Evolutionary conservation across 2,329 filamentous ascomycete genomes (phyloP).

Genomic region (Fusarium sp.): DNA sequence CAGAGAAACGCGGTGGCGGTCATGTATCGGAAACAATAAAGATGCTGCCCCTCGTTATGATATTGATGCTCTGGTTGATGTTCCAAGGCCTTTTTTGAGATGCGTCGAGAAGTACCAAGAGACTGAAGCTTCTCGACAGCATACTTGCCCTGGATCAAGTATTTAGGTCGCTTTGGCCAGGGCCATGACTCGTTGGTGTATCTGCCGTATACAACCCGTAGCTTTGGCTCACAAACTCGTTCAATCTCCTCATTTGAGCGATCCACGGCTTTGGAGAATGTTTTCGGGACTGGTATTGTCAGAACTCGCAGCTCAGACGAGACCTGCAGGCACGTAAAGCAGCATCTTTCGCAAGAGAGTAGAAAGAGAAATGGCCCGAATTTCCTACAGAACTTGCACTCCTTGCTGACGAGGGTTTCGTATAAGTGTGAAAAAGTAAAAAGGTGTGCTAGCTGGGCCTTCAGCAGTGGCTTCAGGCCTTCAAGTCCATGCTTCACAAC

Average conservation of each 20-base stretch:
- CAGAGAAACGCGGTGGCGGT: slow-evolving; percentile 10
- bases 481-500: slow-evolving; percentile 1
- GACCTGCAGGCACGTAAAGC: slow-evolving; percentile 27
- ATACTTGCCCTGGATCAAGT: neutral
- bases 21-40: slow-evolving; percentile 29
- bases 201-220: slow-evolving; percentile 16
- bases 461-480: slow-evolving; percentile 22
- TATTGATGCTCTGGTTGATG: slow-evolving; percentile 1
- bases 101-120: neutral
- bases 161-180: slow-evolving; percentile 16
- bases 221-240: neutral
- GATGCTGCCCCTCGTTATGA: neutral
- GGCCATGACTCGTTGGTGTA: slow-evolving; percentile 22
- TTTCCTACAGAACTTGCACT: slow-evolving; percentile 11
- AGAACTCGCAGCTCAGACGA: slow-evolving; percentile 1
- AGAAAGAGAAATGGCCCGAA: slow-evolving; percentile 24
- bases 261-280: neutral
- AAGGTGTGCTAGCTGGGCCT: neutral
- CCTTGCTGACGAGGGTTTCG: neutral
- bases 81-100: neutral
- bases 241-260: slow-evolving; percentile 6
- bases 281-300: slow-evolving; percentile 6
- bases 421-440: slow-evolving; percentile 8
- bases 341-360: slow-evolving; percentile 12
- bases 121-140: slow-evolving; percentile 1